Percentiles rank a stretch among this genome's conserved stretches.
Conservation (phyloP, 371 early-diverging fungal species). For the Actinomortierella ambigua region DNA sequence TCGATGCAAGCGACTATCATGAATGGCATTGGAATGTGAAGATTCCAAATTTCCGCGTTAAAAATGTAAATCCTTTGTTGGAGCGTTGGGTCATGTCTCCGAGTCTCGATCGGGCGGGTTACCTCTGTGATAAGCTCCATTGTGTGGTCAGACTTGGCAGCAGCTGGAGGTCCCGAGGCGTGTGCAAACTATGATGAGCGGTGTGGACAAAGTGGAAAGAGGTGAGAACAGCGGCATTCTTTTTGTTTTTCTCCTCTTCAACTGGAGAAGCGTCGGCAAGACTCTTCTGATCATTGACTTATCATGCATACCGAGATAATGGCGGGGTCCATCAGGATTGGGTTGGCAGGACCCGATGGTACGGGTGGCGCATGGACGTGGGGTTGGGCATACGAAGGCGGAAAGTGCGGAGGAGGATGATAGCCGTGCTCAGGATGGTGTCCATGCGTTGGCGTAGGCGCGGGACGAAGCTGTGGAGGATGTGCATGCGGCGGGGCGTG, state of each 20-base stretch:
- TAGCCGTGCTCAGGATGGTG: constrained; percentile 2
- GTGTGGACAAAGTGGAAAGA: too few relatives aligned
- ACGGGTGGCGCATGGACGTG: constrained; percentile 6
- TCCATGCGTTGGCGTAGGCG: constrained; percentile 21
- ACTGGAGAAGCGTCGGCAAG: too few relatives aligned
- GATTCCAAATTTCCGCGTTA: too few relatives aligned
- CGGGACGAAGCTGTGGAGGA: constrained; percentile 14
- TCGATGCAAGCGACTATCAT: background rate
- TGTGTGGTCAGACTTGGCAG: background rate
- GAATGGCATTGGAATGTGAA: too few relatives aligned
- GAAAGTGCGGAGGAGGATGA: constrained; percentile 6
- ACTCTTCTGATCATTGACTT: too few relatives aligned
- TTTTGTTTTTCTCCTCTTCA: too few relatives aligned
- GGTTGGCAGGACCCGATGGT: background rate
- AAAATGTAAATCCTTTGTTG: too few relatives aligned
- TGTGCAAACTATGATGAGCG: too few relatives aligned
- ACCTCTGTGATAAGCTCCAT: background rate
- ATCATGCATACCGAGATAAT: constrained; percentile 11
- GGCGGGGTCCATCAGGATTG: constrained; percentile 20
- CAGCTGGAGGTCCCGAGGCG: background rate
- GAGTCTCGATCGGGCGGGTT: too few relatives aligned
- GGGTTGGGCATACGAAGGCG: constrained; percentile 26
- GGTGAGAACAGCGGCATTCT: too few relatives aligned
- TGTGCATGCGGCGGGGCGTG: constrained; percentile 18
- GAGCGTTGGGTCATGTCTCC: too few relatives aligned